These are phyloP conservation scores for Alopecurus myosuroides DNA, from an alignment of 176 grass and related monocot species.

Conservation along the genomic window DNA sequence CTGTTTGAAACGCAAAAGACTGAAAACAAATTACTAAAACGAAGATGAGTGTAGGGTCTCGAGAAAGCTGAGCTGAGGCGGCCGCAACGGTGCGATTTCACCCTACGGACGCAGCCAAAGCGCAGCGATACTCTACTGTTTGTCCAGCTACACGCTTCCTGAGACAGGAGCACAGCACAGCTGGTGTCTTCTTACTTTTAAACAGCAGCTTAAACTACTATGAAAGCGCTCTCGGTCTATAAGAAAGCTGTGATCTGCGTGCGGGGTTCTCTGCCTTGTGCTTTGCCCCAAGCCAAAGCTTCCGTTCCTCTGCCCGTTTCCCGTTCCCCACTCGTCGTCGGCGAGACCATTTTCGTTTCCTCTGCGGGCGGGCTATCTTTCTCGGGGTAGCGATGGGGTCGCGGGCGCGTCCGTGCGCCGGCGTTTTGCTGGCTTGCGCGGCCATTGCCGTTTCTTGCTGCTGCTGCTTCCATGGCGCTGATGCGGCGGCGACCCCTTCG, in stretches of 20 bases:
- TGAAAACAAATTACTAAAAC: not conserved
- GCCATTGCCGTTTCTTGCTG: conserved; percentile 1
- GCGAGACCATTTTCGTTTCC: not conserved
- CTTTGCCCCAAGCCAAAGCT: not conserved
- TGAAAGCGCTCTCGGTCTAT: not conserved
- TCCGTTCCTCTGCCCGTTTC: not conserved
- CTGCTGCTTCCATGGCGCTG: not conserved
- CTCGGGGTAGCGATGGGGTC: not conserved
- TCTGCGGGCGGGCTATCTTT: not conserved
- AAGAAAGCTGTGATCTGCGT: not conserved
- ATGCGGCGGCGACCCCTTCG: conserved; percentile 16
- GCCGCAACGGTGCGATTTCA: conserved; percentile 10
- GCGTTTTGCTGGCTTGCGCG: not conserved
- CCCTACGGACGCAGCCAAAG: not conserved
- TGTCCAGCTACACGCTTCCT: not conserved
- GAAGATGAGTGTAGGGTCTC: not conserved
- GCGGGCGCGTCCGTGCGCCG: not conserved
- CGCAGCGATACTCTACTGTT: not conserved
- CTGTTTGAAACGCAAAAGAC: not conserved
- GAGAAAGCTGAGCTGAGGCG: not conserved
- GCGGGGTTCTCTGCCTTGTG: not conserved
- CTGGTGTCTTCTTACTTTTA: conserved; percentile 1
- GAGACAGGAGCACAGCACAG: not conserved
- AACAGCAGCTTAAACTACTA: not conserved
- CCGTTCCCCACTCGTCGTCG: not conserved